These are phyloP conservation scores for Malassezia yamatoensis DNA, from an alignment of 1,284 basidiomycete genomes.

Conservation along the genomic window DNA sequence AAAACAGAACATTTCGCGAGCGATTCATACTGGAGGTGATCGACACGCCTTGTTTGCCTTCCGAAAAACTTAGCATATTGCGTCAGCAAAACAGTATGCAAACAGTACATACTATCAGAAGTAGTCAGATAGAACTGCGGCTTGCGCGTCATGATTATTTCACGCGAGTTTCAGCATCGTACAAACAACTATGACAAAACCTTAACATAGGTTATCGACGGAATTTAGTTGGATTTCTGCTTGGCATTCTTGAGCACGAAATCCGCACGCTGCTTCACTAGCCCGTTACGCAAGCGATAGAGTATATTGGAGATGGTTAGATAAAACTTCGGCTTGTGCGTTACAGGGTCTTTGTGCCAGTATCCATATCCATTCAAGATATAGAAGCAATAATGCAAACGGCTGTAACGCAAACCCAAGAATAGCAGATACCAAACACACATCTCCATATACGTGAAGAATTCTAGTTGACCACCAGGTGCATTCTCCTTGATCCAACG, in stretches of 20 bases:
- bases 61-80: too few species aligned
- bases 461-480: conserved; percentile 55
- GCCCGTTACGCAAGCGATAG: not conserved
- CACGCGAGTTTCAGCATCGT: too few species aligned
- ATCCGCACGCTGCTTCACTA: not conserved
- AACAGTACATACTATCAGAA: too few species aligned
- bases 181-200: too few species aligned
- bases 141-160: too few species aligned
- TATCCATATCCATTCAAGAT: conserved; percentile 38
- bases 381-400: conserved; percentile 39
- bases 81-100: too few species aligned
- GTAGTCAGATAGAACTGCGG: too few species aligned
- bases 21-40: too few species aligned
- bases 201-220: too few species aligned
- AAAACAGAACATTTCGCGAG: too few species aligned
- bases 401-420: conserved; percentile 25
- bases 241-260: not conserved
- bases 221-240: not conserved
- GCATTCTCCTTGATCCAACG: conserved; percentile 57
- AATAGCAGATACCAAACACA: conserved; percentile 39
- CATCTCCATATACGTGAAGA: conserved; percentile 61
- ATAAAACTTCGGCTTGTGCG: conserved; percentile 27
- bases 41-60: too few species aligned
- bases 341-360: conserved; percentile 27
- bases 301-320: conserved; percentile 19